These are phyloP conservation scores for Spirogloea muscicola DNA, from an alignment of 139 green algal genomes.

Conservation along the genomic window DNA sequence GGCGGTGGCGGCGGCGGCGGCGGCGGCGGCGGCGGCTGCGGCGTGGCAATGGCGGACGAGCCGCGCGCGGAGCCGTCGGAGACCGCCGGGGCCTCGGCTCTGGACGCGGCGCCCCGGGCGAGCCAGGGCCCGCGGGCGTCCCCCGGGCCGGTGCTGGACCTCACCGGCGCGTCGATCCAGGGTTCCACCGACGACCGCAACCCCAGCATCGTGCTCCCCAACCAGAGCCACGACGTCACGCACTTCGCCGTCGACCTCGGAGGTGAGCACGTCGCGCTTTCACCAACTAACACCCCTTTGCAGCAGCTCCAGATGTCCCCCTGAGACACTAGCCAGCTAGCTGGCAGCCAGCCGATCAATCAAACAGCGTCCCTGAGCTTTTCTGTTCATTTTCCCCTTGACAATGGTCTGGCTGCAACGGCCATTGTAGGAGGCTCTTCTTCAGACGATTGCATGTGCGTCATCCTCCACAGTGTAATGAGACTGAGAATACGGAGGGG, in stretches of 20 bases:
- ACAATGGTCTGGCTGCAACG: background rate
- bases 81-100: too few relatives aligned
- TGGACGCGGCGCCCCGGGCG: too few relatives aligned
- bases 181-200: conserved; percentile 23
- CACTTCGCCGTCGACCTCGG: conserved; percentile 85
- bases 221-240: conserved; percentile 75
- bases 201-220: conserved; percentile 77
- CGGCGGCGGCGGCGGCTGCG: too few relatives aligned
- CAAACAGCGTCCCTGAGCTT: background rate
- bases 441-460: background rate
- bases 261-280: too few relatives aligned
- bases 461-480: too few relatives aligned
- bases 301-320: background rate
- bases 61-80: too few relatives aligned
- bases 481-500: too few relatives aligned
- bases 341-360: background rate
- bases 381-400: background rate
- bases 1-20: too few relatives aligned
- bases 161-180: conserved; percentile 32
- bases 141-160: conserved; percentile 10
- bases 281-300: background rate
- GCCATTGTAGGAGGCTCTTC: background rate
- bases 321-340: background rate
- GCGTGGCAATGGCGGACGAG: too few relatives aligned
- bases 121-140: background rate